Conservation (phyloP, 805 yeast genomes). For the Metschnikowia picachoensis region DNA sequence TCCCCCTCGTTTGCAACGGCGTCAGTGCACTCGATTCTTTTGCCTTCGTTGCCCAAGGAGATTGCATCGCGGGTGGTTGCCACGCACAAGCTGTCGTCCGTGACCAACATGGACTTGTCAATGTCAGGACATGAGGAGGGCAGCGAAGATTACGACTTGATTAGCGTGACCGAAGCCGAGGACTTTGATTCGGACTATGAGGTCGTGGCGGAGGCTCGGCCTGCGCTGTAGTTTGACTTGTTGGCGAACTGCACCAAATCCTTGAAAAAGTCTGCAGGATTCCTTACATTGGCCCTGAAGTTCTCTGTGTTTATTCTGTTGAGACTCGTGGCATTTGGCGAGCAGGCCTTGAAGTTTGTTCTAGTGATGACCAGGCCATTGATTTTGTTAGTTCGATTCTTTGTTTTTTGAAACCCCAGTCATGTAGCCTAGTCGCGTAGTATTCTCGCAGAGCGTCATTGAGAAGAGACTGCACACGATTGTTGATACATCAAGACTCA, state of each 20-base stretch:
- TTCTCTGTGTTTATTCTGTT: too few relatives aligned
- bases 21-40: constrained; percentile 8
- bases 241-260: too few relatives aligned
- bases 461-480: neutral
- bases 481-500: too few relatives aligned
- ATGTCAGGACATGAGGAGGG: constrained; percentile 11
- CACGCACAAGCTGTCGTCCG: neutral
- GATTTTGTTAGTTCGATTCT: too few relatives aligned
- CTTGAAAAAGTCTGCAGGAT: too few relatives aligned
- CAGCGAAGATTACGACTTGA: constrained; percentile 33
- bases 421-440: too few relatives aligned
- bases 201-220: constrained; percentile 24
- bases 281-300: too few relatives aligned
- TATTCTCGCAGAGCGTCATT: neutral
- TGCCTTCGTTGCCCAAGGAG: constrained; percentile 11
- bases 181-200: constrained; percentile 35
- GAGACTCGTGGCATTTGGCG: too few relatives aligned
- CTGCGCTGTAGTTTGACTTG: too few relatives aligned
- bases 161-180: constrained; percentile 28
- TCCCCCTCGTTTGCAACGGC: constrained; percentile 7
- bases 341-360: too few relatives aligned
- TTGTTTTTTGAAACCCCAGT: too few relatives aligned
- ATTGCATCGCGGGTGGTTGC: neutral
- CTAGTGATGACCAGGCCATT: too few relatives aligned
- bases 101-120: constrained; percentile 1